Conservation (phyloP, 2,329 filamentous ascomycete genomes). For the Aspergillus intermedius region DNA sequence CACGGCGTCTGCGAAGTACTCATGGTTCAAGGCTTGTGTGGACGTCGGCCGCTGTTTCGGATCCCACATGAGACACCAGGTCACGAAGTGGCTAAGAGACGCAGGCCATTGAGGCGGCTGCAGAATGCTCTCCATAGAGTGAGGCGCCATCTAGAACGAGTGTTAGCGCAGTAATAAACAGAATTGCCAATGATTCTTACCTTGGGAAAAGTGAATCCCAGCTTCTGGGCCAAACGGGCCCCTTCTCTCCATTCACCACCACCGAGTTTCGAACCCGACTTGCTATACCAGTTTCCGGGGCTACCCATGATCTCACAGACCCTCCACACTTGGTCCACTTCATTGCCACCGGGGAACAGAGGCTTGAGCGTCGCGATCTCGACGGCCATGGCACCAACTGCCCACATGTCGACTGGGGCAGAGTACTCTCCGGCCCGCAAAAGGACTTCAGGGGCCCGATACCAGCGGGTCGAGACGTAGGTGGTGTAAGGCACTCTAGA, state of each 20-base stretch:
- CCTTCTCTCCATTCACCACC: slow-evolving; percentile 98
- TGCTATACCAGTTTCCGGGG: slow-evolving; percentile 96
- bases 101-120: slow-evolving; percentile 86
- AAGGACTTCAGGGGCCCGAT: slow-evolving; percentile 84
- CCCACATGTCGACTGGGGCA: slow-evolving; percentile 97
- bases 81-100: slow-evolving; percentile 85
- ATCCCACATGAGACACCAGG: slow-evolving; percentile 99
- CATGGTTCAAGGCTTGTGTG: slow-evolving; percentile 86
- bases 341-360: slow-evolving; percentile 92
- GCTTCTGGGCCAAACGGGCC: slow-evolving; percentile 82
- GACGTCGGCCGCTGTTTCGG: slow-evolving; percentile 87
- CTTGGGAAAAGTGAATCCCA: slow-evolving; percentile 96
- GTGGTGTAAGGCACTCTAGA: slow-evolving; percentile 96
- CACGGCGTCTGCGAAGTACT: slow-evolving; percentile 87
- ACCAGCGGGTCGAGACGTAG: slow-evolving; percentile 97
- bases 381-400: slow-evolving; percentile 95
- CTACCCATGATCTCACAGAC: slow-evolving; percentile 99
- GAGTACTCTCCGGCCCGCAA: slow-evolving; percentile 94
- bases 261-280: slow-evolving; percentile 75
- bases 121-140: slow-evolving; percentile 90
- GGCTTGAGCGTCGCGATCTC: slow-evolving; percentile 96
- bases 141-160: slow-evolving; percentile 73
- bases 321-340: slow-evolving; percentile 98
- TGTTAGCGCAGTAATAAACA: slow-evolving; percentile 2
- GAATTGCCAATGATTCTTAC: slow-evolving; percentile 28